A percentile compares a stretch with the other conserved stretches of the same genome.
Evolutionary conservation across 2,329 filamentous ascomycete species (phyloP).

Genomic region (Diaporthe sp.): DNA sequence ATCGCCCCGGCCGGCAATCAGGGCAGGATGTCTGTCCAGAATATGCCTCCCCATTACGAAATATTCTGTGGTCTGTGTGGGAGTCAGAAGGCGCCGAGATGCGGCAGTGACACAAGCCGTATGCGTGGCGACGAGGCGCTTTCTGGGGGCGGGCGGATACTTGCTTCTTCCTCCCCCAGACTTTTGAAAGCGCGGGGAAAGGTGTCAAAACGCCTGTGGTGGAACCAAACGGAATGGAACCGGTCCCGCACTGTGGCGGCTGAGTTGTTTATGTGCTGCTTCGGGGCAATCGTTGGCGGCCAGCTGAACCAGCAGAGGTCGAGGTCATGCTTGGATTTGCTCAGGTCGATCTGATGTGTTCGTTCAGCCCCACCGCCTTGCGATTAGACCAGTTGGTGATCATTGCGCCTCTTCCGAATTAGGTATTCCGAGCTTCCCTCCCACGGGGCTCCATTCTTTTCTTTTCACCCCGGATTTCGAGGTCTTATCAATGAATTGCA

Average conservation of each 20-base stretch:
- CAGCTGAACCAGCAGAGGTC: neutral
- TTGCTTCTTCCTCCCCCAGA: conserved; percentile 31
- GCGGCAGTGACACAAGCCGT: conserved; percentile 27
- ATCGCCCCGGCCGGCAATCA: neutral
- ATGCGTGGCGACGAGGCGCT: conserved; percentile 16
- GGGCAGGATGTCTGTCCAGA: neutral
- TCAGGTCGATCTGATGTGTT: conserved; percentile 17
- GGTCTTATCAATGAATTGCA: neutral
- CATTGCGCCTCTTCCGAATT: conserved; percentile 1
- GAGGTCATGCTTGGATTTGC: neutral
- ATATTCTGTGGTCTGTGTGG: neutral
- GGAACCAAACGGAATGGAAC: conserved; percentile 16
- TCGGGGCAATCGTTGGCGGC: conserved; percentile 9
- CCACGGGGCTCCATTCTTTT: neutral
- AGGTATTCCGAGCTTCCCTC: conserved; percentile 6
- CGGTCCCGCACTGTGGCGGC: conserved; percentile 11
- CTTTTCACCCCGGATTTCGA: neutral
- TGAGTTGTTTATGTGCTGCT: conserved; percentile 2
- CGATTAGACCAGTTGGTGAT: neutral
- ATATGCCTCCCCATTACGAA: neutral
- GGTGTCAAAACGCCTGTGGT: conserved; percentile 29
- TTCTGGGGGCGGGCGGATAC: neutral
- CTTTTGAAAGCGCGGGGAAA: conserved; percentile 33
- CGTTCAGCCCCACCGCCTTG: conserved; percentile 27
- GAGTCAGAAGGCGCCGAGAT: conserved; percentile 1